Evolutionary conservation across 164 flowering plant species (phyloP).

Genomic region (Nymphaea colorata): DNA sequence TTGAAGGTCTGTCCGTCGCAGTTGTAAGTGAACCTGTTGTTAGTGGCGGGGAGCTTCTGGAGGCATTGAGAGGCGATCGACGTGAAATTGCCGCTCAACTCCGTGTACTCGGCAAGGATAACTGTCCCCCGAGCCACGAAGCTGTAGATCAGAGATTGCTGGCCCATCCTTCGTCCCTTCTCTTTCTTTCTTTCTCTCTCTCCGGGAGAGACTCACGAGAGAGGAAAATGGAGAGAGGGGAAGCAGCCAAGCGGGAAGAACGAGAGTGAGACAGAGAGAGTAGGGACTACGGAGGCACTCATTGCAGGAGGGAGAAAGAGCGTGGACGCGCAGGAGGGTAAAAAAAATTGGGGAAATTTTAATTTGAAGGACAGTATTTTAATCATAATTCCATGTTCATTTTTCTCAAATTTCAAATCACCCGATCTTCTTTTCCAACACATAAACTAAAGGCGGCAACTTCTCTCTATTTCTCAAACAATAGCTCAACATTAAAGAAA

Average conservation of each 20-base stretch:
- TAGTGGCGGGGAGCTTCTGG: slow-evolving; percentile 14
- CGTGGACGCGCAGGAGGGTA: too few species aligned
- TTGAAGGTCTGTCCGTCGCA: slow-evolving; percentile 15
- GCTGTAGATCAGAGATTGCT: slow-evolving; percentile 6
- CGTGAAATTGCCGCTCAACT: slow-evolving; percentile 14
- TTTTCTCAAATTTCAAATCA: too few species aligned
- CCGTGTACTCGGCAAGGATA: slow-evolving; percentile 14
- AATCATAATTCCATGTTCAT: too few species aligned
- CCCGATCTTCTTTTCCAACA: too few species aligned
- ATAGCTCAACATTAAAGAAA: too few species aligned
- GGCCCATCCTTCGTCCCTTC: slow-evolving; percentile 6
- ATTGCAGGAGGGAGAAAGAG: too few species aligned
- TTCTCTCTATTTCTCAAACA: too few species aligned
- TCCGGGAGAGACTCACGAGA: background rate
- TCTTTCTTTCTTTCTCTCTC: background rate
- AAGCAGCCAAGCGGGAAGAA: background rate
- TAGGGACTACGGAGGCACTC: too few species aligned
- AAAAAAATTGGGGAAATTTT: too few species aligned
- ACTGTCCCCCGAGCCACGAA: slow-evolving; percentile 9
- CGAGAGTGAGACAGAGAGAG: background rate
- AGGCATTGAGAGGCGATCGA: slow-evolving; percentile 14
- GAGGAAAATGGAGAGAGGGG: too few species aligned
- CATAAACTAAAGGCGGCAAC: too few species aligned
- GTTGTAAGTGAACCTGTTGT: slow-evolving; percentile 15
- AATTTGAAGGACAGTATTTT: too few species aligned